Base-by-base conservation (phyloP, 129 eudicot genomes). In the Lactuca sativa region DNA sequence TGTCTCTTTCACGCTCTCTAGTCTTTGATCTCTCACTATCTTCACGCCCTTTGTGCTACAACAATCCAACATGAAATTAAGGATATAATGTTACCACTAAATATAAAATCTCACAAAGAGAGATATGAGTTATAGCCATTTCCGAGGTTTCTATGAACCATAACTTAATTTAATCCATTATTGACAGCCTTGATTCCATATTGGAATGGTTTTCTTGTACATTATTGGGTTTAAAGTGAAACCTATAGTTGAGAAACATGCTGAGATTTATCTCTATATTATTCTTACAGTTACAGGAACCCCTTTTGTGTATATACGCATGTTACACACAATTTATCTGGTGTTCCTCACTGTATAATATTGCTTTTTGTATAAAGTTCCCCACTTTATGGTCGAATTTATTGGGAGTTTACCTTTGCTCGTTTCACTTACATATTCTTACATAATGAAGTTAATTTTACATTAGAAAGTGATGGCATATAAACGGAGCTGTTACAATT, bases 31-130 rank as follows among this genome's bases (percentile, higher is more conserved):
- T 76, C 49, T 85, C 86, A 73, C 54, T 72, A 43, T 82, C 86
- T 49, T 80, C 87, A 37, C 80, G 82, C 30, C 17, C 66, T 72
- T 80, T 82, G 31, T 79, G 80, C 90, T 84, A 85, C 77, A 56
- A 69, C 9, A 14, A 43, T 44, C 36, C 18, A 59, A 57, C 25
- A 59, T 21, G 3, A 8, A 61, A 15, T 48, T 58, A 58, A 55
- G 59, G 17, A 60, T 47, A 17, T 31, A 58, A 43, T 5, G 31
- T 65, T 71, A 75, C 52, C 53, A 56, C 41, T 54, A 41, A 14
- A 47, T 25, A 25, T 25, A 70, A 13, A 21, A 7, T 11, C 37
- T 18, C 49, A 16, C 36, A 71, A 58, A 59, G 15, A 48, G 32
- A 66, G 40, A 47, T 59, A 47, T 30, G 32, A 5, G 18, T 7